These are phyloP conservation scores for Polytrichum formosum DNA, from an alignment of 225 moss, liverwort and hornwort species.

Conservation along the genomic window DNA sequence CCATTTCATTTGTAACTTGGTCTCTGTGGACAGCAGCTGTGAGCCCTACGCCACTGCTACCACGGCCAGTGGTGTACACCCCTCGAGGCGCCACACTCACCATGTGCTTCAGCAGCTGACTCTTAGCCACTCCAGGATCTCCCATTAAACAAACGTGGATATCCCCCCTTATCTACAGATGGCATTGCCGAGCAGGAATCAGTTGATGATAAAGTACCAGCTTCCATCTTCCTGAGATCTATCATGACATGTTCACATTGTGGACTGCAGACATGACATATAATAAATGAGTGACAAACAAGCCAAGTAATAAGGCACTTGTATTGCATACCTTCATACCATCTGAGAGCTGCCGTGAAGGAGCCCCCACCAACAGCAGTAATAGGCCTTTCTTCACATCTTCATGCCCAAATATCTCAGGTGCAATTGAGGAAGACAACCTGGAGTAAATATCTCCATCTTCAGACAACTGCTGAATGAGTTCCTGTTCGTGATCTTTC, in stretches of 20 bases:
- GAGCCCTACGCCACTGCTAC: slow-evolving; percentile 93
- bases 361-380: slow-evolving; percentile 86
- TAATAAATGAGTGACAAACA: slow-evolving; percentile 7
- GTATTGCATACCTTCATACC: slow-evolving; percentile 78
- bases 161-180: slow-evolving; percentile 81
- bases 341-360: slow-evolving; percentile 83
- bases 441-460: slow-evolving; percentile 89
- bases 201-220: neutral
- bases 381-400: slow-evolving; percentile 97
- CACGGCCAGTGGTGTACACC: slow-evolving; percentile 89
- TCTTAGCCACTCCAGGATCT: slow-evolving; percentile 97
- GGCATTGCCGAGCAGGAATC: slow-evolving; percentile 3
- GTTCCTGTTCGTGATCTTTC: slow-evolving; percentile 69
- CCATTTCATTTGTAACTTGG: slow-evolving; percentile 87
- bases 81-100: slow-evolving; percentile 89
- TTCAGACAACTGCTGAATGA: slow-evolving; percentile 66
- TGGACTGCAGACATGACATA: slow-evolving; percentile 1
- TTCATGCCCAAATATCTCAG: slow-evolving; percentile 96
- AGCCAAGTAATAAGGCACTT: neutral
- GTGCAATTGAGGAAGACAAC: slow-evolving; percentile 88
- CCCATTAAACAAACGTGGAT: slow-evolving; percentile 95
- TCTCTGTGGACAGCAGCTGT: slow-evolving; percentile 96
- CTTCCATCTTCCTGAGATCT: neutral
- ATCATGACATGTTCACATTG: neutral
- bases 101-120: slow-evolving; percentile 93